These are phyloP conservation scores for Tausonia pullulans DNA, from an alignment of 1,284 basidiomycete species.

Conservation along the genomic window DNA sequence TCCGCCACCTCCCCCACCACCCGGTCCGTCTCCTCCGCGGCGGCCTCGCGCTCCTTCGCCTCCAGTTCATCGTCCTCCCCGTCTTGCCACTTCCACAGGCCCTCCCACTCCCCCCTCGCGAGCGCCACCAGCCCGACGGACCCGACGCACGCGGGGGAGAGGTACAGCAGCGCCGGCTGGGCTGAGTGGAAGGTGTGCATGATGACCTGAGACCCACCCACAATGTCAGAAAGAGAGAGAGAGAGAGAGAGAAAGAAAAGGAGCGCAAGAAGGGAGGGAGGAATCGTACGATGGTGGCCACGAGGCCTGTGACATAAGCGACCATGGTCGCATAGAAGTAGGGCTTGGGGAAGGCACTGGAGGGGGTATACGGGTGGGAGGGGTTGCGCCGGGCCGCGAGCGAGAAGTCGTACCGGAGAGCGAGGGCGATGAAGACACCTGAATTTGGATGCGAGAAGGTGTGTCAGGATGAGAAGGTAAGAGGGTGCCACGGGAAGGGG, in stretches of 20 bases:
- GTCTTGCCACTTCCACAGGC: constrained; percentile 27
- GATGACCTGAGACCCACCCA: not conserved
- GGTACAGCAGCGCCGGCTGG: constrained; percentile 86
- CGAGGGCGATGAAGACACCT: constrained; percentile 79
- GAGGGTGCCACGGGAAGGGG: too few species aligned
- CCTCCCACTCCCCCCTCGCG: constrained; percentile 30
- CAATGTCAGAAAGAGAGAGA: not conserved
- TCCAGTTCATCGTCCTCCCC: constrained; percentile 19
- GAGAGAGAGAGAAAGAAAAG: not conserved
- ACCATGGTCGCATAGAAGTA: constrained; percentile 65
- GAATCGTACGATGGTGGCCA: constrained; percentile 52
- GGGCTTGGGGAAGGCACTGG: constrained; percentile 47
- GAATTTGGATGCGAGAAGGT: constrained; percentile 56
- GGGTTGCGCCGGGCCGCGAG: constrained; percentile 33
- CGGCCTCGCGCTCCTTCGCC: not conserved
- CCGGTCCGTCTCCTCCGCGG: too few species aligned
- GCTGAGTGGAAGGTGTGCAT: constrained; percentile 73
- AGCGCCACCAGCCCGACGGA: constrained; percentile 33
- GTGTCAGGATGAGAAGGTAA: not conserved
- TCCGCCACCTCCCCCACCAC: too few species aligned
- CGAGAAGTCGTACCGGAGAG: constrained; percentile 73
- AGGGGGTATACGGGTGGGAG: constrained; percentile 22
- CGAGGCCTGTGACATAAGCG: constrained; percentile 69
- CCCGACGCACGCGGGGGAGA: constrained; percentile 49
- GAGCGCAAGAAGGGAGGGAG: not conserved